phyloP scores from a whole-genome alignment of 1,284 basidiomycete species.

The Ceratobasidium sp. region DNA sequence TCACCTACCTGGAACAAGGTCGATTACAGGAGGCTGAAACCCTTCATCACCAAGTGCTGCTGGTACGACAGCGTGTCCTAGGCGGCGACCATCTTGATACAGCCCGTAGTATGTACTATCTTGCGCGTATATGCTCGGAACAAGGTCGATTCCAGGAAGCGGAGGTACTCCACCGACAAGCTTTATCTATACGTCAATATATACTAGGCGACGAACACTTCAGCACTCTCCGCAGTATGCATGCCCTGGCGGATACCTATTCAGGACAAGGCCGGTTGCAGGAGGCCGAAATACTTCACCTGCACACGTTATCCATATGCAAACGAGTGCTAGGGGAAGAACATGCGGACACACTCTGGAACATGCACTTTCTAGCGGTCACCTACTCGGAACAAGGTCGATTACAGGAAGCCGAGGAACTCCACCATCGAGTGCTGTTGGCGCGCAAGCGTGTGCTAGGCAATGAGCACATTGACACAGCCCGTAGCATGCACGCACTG shows the following conservation, averaged over 20 bases:
- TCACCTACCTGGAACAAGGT: background rate
- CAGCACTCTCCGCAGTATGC: constrained; percentile 1
- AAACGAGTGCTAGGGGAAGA: background rate
- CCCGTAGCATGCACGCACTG: background rate
- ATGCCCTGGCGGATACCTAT: background rate
- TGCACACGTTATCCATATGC: background rate
- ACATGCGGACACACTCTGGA: background rate
- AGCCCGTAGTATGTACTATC: background rate
- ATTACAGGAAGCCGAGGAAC: background rate
- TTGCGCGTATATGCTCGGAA: background rate
- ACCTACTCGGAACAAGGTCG: background rate
- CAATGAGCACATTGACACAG: background rate
- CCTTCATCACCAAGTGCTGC: background rate
- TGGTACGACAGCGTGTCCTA: background rate
- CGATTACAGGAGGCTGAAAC: background rate
- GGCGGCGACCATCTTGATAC: background rate
- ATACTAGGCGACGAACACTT: background rate
- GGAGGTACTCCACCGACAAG: background rate
- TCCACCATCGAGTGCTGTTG: background rate
- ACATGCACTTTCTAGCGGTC: background rate
- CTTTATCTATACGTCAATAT: background rate
- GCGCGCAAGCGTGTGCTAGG: background rate
- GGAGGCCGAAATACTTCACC: background rate
- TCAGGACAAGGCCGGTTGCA: background rate
- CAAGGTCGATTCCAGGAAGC: constrained; percentile 11